A percentile compares a stretch with the other conserved stretches of the same genome.
phyloP scores from a whole-genome alignment of 768 basidiomycete genomes.

The Arthromyces matolae region DNA sequence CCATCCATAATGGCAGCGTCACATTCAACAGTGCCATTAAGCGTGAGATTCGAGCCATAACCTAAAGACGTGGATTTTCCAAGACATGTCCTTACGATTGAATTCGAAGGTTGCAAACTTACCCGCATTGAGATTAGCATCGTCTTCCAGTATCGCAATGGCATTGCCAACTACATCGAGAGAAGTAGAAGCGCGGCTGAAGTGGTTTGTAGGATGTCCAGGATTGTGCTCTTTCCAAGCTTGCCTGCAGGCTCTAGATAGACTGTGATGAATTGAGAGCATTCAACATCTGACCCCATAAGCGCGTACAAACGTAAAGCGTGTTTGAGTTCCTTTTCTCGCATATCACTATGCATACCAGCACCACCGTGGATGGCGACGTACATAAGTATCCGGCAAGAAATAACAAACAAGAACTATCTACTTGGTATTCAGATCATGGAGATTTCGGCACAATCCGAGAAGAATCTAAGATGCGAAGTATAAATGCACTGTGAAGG shows the following conservation, averaged over 20 bases:
- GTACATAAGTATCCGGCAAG: too few relatives aligned
- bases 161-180: constrained; percentile 50
- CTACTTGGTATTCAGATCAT: too few relatives aligned
- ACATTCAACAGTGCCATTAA: constrained; percentile 75
- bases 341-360: constrained; percentile 50
- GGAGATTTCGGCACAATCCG: too few relatives aligned
- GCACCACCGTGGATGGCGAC: constrained; percentile 79
- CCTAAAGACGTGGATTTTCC: constrained; percentile 34
- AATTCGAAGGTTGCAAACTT: constrained; percentile 6
- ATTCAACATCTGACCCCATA: background rate
- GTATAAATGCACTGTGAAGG: too few relatives aligned
- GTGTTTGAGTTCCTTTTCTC: constrained; percentile 51
- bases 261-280: background rate
- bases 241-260: constrained; percentile 48
- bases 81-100: background rate
- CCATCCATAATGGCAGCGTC: constrained; percentile 73
- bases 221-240: constrained; percentile 26
- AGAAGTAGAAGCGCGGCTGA: constrained; percentile 20
- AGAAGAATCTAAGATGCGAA: too few relatives aligned
- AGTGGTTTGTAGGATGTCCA: background rate
- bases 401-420: background rate
- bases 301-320: constrained; percentile 50
- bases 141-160: constrained; percentile 60
- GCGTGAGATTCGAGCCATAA: constrained; percentile 73
- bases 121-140: constrained; percentile 72